Evolutionary conservation across 2,329 filamentous ascomycete genomes (phyloP), one percentile per base, ranked within the genome.

Genomic region (Colletotrichum abscissum): DNA sequence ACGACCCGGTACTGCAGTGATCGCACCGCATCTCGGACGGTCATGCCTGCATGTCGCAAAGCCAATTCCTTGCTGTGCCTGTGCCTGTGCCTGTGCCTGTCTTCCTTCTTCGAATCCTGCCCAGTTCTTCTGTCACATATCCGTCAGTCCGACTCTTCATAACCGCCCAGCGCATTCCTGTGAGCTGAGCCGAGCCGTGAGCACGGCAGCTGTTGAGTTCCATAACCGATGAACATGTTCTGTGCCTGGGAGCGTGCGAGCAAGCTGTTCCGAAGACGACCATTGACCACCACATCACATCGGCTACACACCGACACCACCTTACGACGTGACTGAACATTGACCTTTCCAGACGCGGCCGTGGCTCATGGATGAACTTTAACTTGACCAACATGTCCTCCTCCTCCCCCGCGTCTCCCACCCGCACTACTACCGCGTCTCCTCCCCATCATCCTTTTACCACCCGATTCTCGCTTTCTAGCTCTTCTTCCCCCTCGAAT

Each of bases 301-400:
- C 63, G 55, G 68, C 55, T 38, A 28, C 63, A 30, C 67, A 57
- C 46, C 49, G 57, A 68, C 57, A 68, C 35, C 52, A 57, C 33
- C 6, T 46, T 14, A 19, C 52, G 22, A 59, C 24, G 14, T 67
- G 63, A 57, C 58, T 62, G 64, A 60, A 73, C 71, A 73, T 57
- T 73, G 71, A 73, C 71, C 71, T 73, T 70, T 73, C 71, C 71
- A 70, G 67, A 73, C 71, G 67, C 67, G 71, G 71, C 60, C 56
- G 67, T 64, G 62, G 67, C 71, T 60, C 71, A 73, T 71, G 67
- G 26, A 70, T 49, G 71, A 73, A 73, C 71, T 59, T 54, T 70
- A 73, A 59, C 70, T 64, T 30, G 33, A 64, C 70, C 66, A 69
- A 69, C 42, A 69, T 54, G 64, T 38, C 57, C 57, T 26, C 52